phyloP scores from a whole-genome alignment of 2,329 filamentous ascomycete species.

The Grosmannia penicillata region DNA sequence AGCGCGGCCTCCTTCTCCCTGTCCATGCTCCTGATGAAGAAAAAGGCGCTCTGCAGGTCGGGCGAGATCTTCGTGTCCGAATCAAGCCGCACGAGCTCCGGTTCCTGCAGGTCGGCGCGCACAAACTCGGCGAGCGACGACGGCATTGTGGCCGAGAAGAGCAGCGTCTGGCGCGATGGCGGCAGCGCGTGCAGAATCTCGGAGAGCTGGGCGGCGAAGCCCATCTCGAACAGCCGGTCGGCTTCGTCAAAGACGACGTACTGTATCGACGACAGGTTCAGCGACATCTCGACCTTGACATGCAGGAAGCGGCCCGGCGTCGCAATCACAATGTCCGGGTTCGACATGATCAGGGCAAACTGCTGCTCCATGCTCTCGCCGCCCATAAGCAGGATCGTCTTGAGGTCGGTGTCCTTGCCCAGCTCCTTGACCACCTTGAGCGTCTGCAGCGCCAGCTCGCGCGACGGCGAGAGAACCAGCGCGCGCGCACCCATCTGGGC shows the following conservation, averaged over 20 bases:
- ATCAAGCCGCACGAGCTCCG: constrained; percentile 77
- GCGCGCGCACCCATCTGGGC: constrained; percentile 74
- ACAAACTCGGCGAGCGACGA: constrained; percentile 94
- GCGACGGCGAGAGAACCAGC: constrained; percentile 78
- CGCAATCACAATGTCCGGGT: constrained; percentile 94
- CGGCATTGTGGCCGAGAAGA: constrained; percentile 91
- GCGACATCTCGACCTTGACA: constrained; percentile 87
- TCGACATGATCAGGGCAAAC: constrained; percentile 80
- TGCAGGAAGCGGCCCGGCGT: constrained; percentile 94
- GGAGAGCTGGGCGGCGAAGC: constrained; percentile 81
- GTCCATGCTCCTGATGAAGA: constrained; percentile 80
- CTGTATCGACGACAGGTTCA: constrained; percentile 78
- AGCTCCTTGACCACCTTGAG: constrained; percentile 97
- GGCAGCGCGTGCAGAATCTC: constrained; percentile 89
- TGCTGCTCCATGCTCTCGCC: constrained; percentile 94
- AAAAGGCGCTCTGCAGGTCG: constrained; percentile 90
- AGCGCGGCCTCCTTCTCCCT: constrained; percentile 89
- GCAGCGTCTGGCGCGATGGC: constrained; percentile 67
- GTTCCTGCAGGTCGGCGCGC: constrained; percentile 81
- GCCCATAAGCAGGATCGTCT: constrained; percentile 80
- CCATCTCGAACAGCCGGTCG: constrained; percentile 96
- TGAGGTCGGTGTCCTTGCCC: constrained; percentile 76
- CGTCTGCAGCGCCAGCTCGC: constrained; percentile 89
- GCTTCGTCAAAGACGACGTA: constrained; percentile 98
- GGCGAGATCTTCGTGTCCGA: constrained; percentile 93